Conservation (phyloP, 495 filamentous ascomycete genomes). For the Schizothecium vesticola region DNA sequence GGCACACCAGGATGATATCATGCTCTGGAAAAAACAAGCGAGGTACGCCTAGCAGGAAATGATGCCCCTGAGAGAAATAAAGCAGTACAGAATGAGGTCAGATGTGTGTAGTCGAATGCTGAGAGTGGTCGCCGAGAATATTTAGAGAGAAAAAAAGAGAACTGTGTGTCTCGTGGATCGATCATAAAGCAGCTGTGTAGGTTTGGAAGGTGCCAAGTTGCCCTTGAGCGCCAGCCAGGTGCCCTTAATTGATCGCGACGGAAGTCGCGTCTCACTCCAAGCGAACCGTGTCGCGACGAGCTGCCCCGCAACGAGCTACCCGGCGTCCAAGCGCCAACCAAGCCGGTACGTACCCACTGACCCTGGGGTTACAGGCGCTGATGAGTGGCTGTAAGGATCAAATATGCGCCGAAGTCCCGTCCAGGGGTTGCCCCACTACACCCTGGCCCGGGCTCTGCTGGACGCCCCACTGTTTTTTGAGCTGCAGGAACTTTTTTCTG, state of each 20-base stretch:
- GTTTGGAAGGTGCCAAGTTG: background rate
- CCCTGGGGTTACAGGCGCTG: background rate
- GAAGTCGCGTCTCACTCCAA: constrained; percentile 4
- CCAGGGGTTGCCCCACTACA: constrained; percentile 6
- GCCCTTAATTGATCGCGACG: constrained; percentile 8
- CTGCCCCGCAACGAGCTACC: background rate
- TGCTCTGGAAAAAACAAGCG: constrained; percentile 2
- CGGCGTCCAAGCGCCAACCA: background rate
- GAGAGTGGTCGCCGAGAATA: background rate
- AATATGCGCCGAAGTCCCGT: constrained; percentile 19
- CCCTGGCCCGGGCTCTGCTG: background rate
- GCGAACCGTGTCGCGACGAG: constrained; percentile 3
- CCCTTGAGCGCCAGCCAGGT: background rate
- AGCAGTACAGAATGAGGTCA: background rate
- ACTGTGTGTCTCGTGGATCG: background rate
- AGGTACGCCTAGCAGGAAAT: background rate
- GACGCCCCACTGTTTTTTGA: constrained; percentile 21
- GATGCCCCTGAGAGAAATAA: background rate
- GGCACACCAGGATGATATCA: background rate
- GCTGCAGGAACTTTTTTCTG: constrained; percentile 22
- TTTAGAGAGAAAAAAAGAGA: background rate
- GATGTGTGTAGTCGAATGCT: background rate
- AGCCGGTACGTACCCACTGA: background rate
- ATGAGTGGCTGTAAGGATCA: constrained; percentile 16
- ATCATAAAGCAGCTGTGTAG: background rate